phyloP scores from a whole-genome alignment of 805 yeast species.

The Yamadazyma ubonensis region DNA sequence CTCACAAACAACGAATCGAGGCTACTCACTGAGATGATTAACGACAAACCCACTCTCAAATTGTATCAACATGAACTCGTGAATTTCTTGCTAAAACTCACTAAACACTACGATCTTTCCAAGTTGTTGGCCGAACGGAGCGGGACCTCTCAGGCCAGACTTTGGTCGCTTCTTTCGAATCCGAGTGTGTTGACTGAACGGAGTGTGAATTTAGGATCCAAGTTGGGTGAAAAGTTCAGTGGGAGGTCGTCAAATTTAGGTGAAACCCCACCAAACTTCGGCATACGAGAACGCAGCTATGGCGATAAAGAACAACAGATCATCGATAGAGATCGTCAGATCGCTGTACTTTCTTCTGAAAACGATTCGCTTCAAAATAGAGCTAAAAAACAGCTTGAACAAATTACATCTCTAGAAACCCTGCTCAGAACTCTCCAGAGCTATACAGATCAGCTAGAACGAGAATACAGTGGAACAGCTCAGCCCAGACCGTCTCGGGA shows the following conservation, averaged over 20 bases:
- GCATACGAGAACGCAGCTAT: too few relatives aligned
- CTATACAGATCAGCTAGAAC: slow-evolving; percentile 20
- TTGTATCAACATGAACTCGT: slow-evolving; percentile 23
- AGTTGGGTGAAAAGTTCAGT: too few relatives aligned
- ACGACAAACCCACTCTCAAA: slow-evolving; percentile 19
- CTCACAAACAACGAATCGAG: slow-evolving; percentile 19
- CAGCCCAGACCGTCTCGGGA: too few relatives aligned
- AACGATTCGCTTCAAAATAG: slow-evolving; percentile 9
- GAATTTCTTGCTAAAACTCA: slow-evolving; percentile 25
- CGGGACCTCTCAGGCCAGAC: slow-evolving; percentile 14
- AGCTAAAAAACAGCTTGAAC: slow-evolving; percentile 8
- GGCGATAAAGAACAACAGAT: slow-evolving; percentile 15
- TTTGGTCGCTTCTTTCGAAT: slow-evolving; percentile 8
- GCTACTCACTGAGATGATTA: slow-evolving; percentile 18
- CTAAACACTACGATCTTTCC: slow-evolving; percentile 19
- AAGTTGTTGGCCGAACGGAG: slow-evolving; percentile 23
- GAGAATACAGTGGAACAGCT: slow-evolving; percentile 7
- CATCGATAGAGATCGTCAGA: slow-evolving; percentile 16
- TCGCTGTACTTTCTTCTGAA: slow-evolving; percentile 14
- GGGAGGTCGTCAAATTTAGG: too few relatives aligned
- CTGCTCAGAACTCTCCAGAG: slow-evolving; percentile 18
- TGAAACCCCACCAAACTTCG: too few relatives aligned
- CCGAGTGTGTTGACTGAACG: too few relatives aligned
- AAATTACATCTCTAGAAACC: too few relatives aligned
- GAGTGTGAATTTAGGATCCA: too few relatives aligned